Percentiles rank a stretch among this genome's conserved stretches.
These are phyloP conservation scores for Ceriops decandra DNA, from an alignment of 345 rosid species.

Conservation along the genomic window DNA sequence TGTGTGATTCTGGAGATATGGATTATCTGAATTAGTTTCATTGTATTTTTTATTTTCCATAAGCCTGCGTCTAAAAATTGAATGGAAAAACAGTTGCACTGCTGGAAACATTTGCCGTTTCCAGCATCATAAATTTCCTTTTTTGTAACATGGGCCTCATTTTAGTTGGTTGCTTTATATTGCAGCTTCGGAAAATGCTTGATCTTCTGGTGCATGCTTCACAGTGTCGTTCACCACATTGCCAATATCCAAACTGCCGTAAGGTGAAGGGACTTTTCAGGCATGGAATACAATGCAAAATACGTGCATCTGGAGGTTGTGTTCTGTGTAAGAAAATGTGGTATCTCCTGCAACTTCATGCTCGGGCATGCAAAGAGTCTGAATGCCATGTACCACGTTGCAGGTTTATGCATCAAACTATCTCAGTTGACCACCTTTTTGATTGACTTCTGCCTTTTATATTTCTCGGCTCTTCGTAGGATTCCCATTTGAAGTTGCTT, in stretches of 20 bases:
- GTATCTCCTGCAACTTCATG: constrained; percentile 97
- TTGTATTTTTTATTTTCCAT: too few relatives aligned
- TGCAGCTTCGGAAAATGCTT: constrained; percentile 98
- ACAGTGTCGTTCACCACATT: constrained; percentile 70
- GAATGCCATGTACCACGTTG: constrained; percentile 94
- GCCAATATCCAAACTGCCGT: constrained; percentile 95
- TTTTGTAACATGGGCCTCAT: constrained; percentile 4
- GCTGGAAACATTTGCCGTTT: background rate
- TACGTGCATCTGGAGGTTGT: constrained; percentile 94
- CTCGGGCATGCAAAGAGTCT: constrained; percentile 98
- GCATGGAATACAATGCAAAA: constrained; percentile 85
- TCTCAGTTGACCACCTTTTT: background rate
- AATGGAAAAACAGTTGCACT: background rate
- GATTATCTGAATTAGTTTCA: too few relatives aligned
- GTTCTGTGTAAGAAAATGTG: constrained; percentile 95
- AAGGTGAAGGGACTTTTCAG: constrained; percentile 97
- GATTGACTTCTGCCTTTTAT: background rate
- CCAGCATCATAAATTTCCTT: background rate
- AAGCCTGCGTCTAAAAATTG: background rate
- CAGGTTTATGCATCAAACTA: constrained; percentile 46
- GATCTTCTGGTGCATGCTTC: constrained; percentile 99
- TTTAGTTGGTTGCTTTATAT: constrained; percentile 16
- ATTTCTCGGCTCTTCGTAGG: background rate
- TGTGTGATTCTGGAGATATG: too few relatives aligned
- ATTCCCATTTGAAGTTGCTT: constrained; percentile 1